phyloP scores from a whole-genome alignment of 306 rosid species.

The Lupinus albus region DNA sequence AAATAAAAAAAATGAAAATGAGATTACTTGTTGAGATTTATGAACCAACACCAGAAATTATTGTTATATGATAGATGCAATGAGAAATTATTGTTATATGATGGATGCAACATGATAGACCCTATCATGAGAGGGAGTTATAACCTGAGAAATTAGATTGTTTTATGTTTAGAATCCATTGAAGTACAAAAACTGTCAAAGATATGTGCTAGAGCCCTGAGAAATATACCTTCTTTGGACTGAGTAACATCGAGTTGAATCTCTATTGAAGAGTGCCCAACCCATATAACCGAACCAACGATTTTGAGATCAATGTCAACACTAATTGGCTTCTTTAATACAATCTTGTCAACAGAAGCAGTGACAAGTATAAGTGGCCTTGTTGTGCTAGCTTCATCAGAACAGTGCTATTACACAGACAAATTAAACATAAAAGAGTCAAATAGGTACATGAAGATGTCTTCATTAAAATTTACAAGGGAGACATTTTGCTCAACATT shows the following conservation, averaged over 20 bases:
- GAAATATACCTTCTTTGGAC: constrained; percentile 58
- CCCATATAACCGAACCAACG: constrained; percentile 93
- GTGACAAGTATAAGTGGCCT: constrained; percentile 89
- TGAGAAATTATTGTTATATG: background rate
- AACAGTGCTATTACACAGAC: constrained; percentile 71
- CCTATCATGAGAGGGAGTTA: background rate
- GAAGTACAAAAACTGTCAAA: background rate
- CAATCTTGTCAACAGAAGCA: constrained; percentile 93
- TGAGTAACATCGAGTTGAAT: constrained; percentile 80
- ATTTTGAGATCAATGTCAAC: constrained; percentile 77
- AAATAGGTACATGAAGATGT: constrained; percentile 11
- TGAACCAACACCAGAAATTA: constrained; percentile 6
- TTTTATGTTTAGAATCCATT: constrained; percentile 1
- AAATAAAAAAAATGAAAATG: constrained; percentile 17
- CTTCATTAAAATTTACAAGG: background rate
- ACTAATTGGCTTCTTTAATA: constrained; percentile 82
- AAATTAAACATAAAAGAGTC: constrained; percentile 21
- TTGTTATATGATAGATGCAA: background rate
- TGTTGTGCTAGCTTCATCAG: constrained; percentile 74
- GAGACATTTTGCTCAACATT: constrained; percentile 17
- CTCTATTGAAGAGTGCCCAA: constrained; percentile 91
- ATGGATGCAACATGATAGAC: constrained; percentile 5
- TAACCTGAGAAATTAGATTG: constrained; percentile 6
- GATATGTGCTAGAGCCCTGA: background rate
- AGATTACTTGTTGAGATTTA: constrained; percentile 9